Evolutionary conservation across 2,329 filamentous ascomycete genomes (phyloP).

Genomic region (Capronia coronata): DNA sequence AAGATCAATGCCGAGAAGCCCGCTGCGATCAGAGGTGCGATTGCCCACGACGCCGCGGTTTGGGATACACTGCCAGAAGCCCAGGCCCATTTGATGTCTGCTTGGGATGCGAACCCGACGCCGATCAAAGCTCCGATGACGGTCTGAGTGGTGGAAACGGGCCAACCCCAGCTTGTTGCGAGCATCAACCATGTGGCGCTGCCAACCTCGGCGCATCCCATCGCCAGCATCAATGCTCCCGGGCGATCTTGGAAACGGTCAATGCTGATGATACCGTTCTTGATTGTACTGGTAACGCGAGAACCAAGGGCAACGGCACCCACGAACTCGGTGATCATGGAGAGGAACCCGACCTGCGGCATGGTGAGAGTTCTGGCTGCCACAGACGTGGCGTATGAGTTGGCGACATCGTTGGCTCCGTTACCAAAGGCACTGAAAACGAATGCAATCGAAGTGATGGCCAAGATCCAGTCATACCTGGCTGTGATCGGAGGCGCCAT

Average conservation of each 20-base stretch:
- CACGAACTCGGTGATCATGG: slow-evolving; percentile 60
- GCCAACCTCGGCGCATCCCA: slow-evolving; percentile 56
- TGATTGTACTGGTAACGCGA: slow-evolving; percentile 67
- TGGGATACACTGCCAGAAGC: slow-evolving; percentile 45
- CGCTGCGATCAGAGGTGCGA: slow-evolving; percentile 62
- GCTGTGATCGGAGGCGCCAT: too few species aligned
- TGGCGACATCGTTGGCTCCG: slow-evolving; percentile 80
- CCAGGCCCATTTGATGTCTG: slow-evolving; percentile 61
- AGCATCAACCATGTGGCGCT: slow-evolving; percentile 70
- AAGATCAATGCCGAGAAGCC: slow-evolving; percentile 63
- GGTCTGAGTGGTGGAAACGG: slow-evolving; percentile 60
- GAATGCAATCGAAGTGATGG: too few species aligned
- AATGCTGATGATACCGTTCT: slow-evolving; percentile 64
- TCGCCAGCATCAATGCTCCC: slow-evolving; percentile 61
- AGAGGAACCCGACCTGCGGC: slow-evolving; percentile 60
- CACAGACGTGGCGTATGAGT: slow-evolving; percentile 72
- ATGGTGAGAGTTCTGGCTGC: slow-evolving; percentile 70
- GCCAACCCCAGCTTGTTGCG: slow-evolving; percentile 65
- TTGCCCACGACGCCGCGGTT: slow-evolving; percentile 41
- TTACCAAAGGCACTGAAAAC: too few species aligned
- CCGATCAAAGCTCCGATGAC: slow-evolving; percentile 62
- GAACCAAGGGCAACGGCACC: slow-evolving; percentile 53
- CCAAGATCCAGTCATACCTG: too few species aligned
- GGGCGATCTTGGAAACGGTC: slow-evolving; percentile 53
- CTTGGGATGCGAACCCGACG: slow-evolving; percentile 59